phyloP scores from a whole-genome alignment of 2,329 filamentous ascomycete species.

The Xylariales sp. region DNA sequence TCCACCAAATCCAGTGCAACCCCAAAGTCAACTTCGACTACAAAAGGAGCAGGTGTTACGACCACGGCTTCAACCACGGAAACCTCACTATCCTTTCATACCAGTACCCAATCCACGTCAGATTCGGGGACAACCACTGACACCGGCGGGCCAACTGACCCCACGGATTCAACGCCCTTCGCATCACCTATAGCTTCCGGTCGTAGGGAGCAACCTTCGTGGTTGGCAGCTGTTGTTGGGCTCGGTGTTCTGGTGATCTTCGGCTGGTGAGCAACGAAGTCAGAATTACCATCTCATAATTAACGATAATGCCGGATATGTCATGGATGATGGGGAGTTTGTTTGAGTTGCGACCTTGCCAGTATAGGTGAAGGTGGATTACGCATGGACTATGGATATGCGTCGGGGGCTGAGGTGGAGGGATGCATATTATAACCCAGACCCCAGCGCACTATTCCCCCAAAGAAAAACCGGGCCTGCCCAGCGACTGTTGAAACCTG shows the following conservation, averaged over 20 bases:
- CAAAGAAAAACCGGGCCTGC: too few relatives aligned
- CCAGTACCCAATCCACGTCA: not conserved
- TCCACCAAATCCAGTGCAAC: not conserved
- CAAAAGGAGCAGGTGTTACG: not conserved
- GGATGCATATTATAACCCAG: too few relatives aligned
- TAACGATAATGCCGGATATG: not conserved
- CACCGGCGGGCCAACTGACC: not conserved
- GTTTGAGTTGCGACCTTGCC: too few relatives aligned
- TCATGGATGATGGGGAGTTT: too few relatives aligned
- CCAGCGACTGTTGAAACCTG: too few relatives aligned
- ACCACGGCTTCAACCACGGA: not conserved
- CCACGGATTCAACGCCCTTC: conserved; percentile 4
- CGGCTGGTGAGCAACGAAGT: not conserved
- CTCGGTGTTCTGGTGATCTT: not conserved
- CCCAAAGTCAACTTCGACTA: not conserved
- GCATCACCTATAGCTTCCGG: not conserved
- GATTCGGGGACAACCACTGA: not conserved
- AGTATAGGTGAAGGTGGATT: too few relatives aligned
- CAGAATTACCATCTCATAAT: not conserved
- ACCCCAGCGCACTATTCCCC: too few relatives aligned
- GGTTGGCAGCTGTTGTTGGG: not conserved
- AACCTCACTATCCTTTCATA: not conserved
- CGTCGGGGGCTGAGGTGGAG: too few relatives aligned
- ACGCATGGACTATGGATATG: too few relatives aligned
- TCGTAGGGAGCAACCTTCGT: not conserved